Percentiles rank a stretch among this genome's conserved stretches.
Conservation (phyloP, 768 basidiomycete species). For the Pisolithus microcarpus region DNA sequence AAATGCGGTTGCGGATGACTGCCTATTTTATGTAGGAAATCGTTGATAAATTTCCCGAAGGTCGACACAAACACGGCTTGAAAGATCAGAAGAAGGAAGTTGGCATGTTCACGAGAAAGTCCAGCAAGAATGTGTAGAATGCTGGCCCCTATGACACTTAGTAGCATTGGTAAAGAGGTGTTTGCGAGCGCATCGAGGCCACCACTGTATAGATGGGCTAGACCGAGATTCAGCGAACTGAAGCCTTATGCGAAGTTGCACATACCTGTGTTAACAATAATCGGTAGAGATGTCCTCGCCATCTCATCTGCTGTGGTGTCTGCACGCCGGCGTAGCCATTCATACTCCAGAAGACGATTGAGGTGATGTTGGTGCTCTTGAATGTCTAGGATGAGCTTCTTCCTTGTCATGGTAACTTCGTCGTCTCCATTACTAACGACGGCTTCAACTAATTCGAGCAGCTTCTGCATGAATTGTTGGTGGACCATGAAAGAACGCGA, state of each 20-base stretch:
- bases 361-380: not conserved
- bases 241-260: not conserved
- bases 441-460: not conserved
- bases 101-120: not conserved
- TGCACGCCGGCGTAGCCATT: not conserved
- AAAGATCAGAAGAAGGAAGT: not conserved
- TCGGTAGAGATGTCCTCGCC: not conserved
- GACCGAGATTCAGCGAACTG: not conserved
- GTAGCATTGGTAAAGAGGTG: not conserved
- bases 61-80: too few species aligned
- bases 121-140: not conserved
- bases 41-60: too few species aligned
- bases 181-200: not conserved
- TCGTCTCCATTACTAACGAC: not conserved
- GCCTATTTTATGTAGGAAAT: too few species aligned
- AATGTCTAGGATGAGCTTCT: not conserved
- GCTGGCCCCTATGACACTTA: not conserved
- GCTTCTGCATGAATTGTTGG: not conserved
- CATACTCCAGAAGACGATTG: not conserved
- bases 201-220: not conserved
- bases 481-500: not conserved
- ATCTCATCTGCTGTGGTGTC: too few species aligned
- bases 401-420: not conserved
- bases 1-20: not conserved
- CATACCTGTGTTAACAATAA: not conserved